Conservation (phyloP, 768 basidiomycete species). For the Psilocybe cyanescens region DNA sequence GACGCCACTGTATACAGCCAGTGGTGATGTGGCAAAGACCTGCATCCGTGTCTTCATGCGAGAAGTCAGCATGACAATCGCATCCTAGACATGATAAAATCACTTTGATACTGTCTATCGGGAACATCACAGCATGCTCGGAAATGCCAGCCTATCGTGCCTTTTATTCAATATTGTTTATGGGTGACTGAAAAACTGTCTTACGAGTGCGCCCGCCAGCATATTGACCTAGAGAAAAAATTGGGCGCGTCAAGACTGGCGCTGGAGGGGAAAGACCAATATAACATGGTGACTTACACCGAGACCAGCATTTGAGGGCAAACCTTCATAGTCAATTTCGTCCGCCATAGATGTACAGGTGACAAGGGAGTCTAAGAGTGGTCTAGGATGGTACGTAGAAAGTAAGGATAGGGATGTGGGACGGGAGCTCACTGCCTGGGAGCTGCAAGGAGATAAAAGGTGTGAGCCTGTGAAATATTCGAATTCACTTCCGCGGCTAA, state of each 20-base stretch:
- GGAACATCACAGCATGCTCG: constrained; percentile 99
- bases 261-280: not conserved
- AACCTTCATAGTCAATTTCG: constrained; percentile 52
- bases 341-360: constrained; percentile 35
- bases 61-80: constrained; percentile 10
- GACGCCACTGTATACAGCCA: constrained; percentile 86
- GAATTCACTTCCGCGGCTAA: not conserved
- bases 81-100: constrained; percentile 26
- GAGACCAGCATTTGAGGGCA: constrained; percentile 78
- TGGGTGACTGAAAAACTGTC: constrained; percentile 33
- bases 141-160: constrained; percentile 89
- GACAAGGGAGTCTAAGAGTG: not conserved
- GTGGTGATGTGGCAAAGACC: constrained; percentile 86
- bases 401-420: not conserved
- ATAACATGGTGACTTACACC: constrained; percentile 50
- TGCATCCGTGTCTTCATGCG: constrained; percentile 93
- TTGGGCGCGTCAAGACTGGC: constrained; percentile 15
- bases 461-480: constrained; percentile 4
- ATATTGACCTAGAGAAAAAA: constrained; percentile 76
- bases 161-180: constrained; percentile 3
- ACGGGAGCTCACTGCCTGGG: not conserved
- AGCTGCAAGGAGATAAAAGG: constrained; percentile 5
- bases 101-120: constrained; percentile 98
- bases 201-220: constrained; percentile 93
- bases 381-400: constrained; percentile 3